phyloP scores from a whole-genome alignment of 192 early-diverging fungal species.

The Jimgerdemannia lactiflua region DNA sequence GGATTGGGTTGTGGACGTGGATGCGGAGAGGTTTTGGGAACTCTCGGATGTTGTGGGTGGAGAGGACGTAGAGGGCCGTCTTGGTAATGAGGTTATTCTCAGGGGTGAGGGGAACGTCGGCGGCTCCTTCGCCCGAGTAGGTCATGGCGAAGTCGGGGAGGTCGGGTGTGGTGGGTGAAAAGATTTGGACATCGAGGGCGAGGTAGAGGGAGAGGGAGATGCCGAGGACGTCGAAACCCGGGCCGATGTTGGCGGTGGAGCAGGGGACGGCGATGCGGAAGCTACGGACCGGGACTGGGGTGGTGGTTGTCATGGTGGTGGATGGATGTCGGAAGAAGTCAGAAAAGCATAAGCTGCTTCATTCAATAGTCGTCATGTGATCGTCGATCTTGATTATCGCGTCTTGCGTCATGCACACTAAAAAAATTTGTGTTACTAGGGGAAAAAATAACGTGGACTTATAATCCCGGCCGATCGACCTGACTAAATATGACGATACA shows the following conservation, averaged over 20 bases:
- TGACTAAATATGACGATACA: no score
- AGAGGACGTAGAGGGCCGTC: conserved; percentile 87
- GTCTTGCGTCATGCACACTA: no score
- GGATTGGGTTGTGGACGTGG: conserved; percentile 87
- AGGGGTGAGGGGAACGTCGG: conserved; percentile 78
- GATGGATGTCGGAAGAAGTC: background rate
- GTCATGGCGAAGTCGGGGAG: conserved; percentile 37
- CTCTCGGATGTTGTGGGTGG: conserved; percentile 53
- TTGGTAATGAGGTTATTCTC: conserved; percentile 87
- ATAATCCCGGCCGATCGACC: no score
- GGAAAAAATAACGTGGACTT: no score
- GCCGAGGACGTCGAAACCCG: conserved; percentile 96
- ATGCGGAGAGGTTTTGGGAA: conserved; percentile 69
- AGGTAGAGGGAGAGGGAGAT: conserved; percentile 88
- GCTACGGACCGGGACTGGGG: conserved; percentile 17
- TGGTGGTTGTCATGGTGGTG: background rate
- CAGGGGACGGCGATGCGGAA: conserved; percentile 83
- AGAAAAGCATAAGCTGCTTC: no score
- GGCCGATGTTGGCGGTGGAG: conserved; percentile 97
- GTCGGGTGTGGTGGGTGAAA: conserved; percentile 13
- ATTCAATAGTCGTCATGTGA: no score
- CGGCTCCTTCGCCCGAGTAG: conserved; percentile 65
- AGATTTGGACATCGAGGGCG: conserved; percentile 53
- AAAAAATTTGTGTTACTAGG: no score
- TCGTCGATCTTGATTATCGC: no score